phyloP scores from a whole-genome alignment of 805 yeast genomes.

The Wickerhamomyces chambardii region DNA sequence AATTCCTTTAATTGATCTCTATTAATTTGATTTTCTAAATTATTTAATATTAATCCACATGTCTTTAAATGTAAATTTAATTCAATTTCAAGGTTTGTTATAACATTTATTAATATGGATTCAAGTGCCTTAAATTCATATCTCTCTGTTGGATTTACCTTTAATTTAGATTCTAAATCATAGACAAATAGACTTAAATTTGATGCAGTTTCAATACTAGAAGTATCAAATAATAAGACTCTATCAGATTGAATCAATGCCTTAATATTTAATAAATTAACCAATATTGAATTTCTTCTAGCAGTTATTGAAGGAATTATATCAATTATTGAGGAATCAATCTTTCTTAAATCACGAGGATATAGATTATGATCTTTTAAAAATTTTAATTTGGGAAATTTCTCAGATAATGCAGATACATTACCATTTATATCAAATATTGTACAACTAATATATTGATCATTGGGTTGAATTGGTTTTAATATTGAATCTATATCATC shows the following conservation, averaged over 20 bases:
- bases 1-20: conserved; percentile 67
- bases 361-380: conserved; percentile 65
- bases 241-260: conserved; percentile 78
- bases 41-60: conserved; percentile 58
- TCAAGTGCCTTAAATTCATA: conserved; percentile 84
- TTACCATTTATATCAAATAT: conserved; percentile 69
- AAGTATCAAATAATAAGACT: conserved; percentile 75
- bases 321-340: conserved; percentile 65
- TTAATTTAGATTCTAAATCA: conserved; percentile 71
- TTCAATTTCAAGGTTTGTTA: conserved; percentile 73
- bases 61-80: conserved; percentile 44
- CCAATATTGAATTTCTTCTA: conserved; percentile 65
- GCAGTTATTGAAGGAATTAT: conserved; percentile 87
- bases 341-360: conserved; percentile 82
- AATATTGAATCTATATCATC: conserved; percentile 9
- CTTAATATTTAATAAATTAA: conserved; percentile 80
- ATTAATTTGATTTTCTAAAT: conserved; percentile 73
- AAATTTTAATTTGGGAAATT: conserved; percentile 71
- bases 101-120: conserved; percentile 71
- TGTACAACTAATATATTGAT: conserved; percentile 63
- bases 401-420: conserved; percentile 69
- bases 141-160: conserved; percentile 30
- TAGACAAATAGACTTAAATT: conserved; percentile 73
- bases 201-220: conserved; percentile 45
- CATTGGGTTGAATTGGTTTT: conserved; percentile 30